Conservation (phyloP, 768 basidiomycete species). For the Rhodocollybia butyracea region DNA sequence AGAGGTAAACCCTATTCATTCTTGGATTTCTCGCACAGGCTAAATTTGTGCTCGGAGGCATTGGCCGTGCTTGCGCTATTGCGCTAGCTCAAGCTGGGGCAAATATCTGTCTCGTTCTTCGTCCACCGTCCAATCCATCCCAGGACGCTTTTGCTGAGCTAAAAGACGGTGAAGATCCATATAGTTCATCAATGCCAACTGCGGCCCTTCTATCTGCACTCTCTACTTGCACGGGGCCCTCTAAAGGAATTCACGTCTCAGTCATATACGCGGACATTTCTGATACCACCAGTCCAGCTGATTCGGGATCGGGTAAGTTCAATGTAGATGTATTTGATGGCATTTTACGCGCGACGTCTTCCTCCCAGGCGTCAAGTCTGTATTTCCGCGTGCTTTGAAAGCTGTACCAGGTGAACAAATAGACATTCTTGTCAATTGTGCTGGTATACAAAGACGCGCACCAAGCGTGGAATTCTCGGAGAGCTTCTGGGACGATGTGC, state of each 20-base stretch:
- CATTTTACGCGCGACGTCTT: conserved; percentile 28
- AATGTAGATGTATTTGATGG: conserved; percentile 10
- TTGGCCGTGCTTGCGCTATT: conserved; percentile 48
- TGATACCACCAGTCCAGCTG: conserved; percentile 4
- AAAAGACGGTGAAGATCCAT: conserved; percentile 7
- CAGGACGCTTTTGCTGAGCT: conserved; percentile 18
- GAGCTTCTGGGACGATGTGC: conserved; percentile 65
- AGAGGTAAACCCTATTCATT: conserved; percentile 48
- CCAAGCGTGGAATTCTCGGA: conserved; percentile 64
- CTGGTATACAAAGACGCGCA: conserved; percentile 56
- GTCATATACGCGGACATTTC: conserved; percentile 5
- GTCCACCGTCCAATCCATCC: conserved; percentile 18
- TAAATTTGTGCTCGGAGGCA: conserved; percentile 29
- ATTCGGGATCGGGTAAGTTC: conserved; percentile 59
- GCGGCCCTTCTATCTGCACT: conserved; percentile 10
- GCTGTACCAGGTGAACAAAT: conserved; percentile 31
- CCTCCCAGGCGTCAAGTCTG: conserved; percentile 34
- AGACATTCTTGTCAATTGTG: conserved; percentile 70
- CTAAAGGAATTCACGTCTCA: conserved; percentile 8
- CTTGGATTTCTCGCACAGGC: not conserved
- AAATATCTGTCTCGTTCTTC: conserved; percentile 42
- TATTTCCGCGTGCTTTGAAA: conserved; percentile 40
- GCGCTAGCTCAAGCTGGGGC: conserved; percentile 50
- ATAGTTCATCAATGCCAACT: not conserved
- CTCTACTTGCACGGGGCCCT: conserved; percentile 3